Conservation (phyloP, 192 early-diverging fungal genomes). For the Dispira simplex region DNA sequence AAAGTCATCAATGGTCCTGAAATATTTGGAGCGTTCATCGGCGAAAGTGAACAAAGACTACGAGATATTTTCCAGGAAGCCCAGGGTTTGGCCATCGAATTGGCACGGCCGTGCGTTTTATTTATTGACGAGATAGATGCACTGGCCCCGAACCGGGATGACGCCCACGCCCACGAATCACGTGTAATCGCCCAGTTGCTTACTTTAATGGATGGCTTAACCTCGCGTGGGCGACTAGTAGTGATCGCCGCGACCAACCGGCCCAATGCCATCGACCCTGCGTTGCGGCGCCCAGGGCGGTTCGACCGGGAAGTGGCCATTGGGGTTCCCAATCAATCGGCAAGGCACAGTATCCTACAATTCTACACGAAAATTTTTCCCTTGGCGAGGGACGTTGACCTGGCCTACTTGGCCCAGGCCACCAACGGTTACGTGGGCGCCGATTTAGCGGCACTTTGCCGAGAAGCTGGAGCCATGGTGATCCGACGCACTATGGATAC, state of each 20-base stretch:
- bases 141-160: conserved; percentile 21
- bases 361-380: conserved; percentile 39
- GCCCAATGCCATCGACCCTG: conserved; percentile 73
- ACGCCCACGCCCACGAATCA: conserved; percentile 38
- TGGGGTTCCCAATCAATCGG: conserved; percentile 50
- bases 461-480: conserved; percentile 51
- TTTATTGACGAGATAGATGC: conserved; percentile 90
- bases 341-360: conserved; percentile 45
- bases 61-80: conserved; percentile 59
- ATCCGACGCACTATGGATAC: conserved; percentile 12
- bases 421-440: conserved; percentile 93
- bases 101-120: conserved; percentile 44
- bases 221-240: conserved; percentile 40
- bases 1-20: conserved; percentile 68
- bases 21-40: conserved; percentile 63
- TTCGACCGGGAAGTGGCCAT: conserved; percentile 77
- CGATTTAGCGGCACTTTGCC: conserved; percentile 70
- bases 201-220: conserved; percentile 78
- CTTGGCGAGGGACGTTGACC: conserved; percentile 30
- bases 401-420: conserved; percentile 32
- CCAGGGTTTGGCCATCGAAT: conserved; percentile 17
- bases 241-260: conserved; percentile 82
- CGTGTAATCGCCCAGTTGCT: conserved; percentile 80
- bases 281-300: conserved; percentile 65
- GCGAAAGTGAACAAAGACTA: conserved; percentile 75